Conservation (phyloP, 2,329 filamentous ascomycete species). For the Aspergillus quadricinctus region DNA sequence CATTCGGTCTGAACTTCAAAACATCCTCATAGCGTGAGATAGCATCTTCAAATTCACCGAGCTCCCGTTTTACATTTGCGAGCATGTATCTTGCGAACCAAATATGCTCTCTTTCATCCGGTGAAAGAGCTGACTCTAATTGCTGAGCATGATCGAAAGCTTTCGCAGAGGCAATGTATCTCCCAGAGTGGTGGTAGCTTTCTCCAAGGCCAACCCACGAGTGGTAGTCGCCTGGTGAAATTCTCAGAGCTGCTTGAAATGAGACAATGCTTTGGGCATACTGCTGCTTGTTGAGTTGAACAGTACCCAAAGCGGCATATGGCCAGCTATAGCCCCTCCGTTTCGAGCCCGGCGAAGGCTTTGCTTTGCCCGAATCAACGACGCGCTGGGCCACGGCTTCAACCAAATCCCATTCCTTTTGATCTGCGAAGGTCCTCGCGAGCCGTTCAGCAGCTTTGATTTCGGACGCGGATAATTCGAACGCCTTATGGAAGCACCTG, state of each 20-base stretch:
- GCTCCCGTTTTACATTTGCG: slow-evolving; percentile 86
- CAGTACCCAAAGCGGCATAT: slow-evolving; percentile 86
- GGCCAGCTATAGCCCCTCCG: slow-evolving; percentile 94
- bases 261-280: slow-evolving; percentile 85
- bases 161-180: slow-evolving; percentile 89
- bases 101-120: slow-evolving; percentile 60
- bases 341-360: slow-evolving; percentile 86
- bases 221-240: slow-evolving; percentile 83
- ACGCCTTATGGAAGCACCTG: slow-evolving; percentile 94
- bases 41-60: slow-evolving; percentile 84
- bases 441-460: slow-evolving; percentile 82
- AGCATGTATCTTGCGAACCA: slow-evolving; percentile 99
- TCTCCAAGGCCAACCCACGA: slow-evolving; percentile 97
- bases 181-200: slow-evolving; percentile 89
- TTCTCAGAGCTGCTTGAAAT: slow-evolving; percentile 82
- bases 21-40: slow-evolving; percentile 73
- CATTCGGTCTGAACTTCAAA: slow-evolving; percentile 60
- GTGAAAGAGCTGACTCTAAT: slow-evolving; percentile 59
- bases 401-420: slow-evolving; percentile 93
- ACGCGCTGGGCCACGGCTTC: slow-evolving; percentile 87
- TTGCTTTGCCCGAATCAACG: slow-evolving; percentile 89
- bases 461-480: slow-evolving; percentile 85
- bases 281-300: slow-evolving; percentile 90
- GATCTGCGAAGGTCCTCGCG: slow-evolving; percentile 79
- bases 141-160: slow-evolving; percentile 81